Evolutionary conservation across 2,329 filamentous ascomycete species (phyloP), one percentile per base, ranked within the genome.

Genomic region (Trichoderma afroharzianum): DNA sequence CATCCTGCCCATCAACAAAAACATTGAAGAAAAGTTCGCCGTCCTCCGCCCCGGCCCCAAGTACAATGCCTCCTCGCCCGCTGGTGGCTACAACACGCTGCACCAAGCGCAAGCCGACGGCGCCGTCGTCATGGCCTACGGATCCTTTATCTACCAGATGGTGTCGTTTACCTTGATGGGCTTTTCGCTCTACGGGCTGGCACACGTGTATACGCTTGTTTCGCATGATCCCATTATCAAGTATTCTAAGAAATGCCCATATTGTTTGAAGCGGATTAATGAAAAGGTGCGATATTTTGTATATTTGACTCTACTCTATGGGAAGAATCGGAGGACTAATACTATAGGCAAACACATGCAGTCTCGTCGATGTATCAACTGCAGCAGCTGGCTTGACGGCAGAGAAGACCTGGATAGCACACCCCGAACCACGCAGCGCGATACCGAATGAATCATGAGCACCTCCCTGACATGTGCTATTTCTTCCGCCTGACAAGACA

Each of bases 21-120:
- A 93, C 77, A 86, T 94, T 76, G 90, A 92, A 76, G 88, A 93
- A 81, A 93, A 93, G 79, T 94, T 94, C 78, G 88, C 91, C 0
- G 87, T 93, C 7, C 80, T 93, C 32, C 85, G 83, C 47, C 77
- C 82, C 0, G 91, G 91, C 0, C 86, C 88, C 3, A 83, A 87
- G 71, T 89, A 85, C 74, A 81, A 82, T 30, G 76, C 82, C 1
- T 81, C 84, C 4, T 57, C 53, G 1, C 53, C 32, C 33, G 79
- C 81, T 21, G 89, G 81, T n/a, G 89, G 89, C 3, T 94, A 94
- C 80, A 93, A 92, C 76, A 94, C 92, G 2, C 82, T 92, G 7
- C 82, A 88, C 57, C 89, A 92, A 77, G 92, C 92, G 2, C 85
- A 90, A 72, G 86, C 88, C 5, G 92, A 94, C 74, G 92, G 91